A percentile compares a stretch with the other conserved stretches of the same genome.
Evolutionary conservation across 805 yeast species (phyloP).

Genomic region (Maudiozyma barnettii): DNA sequence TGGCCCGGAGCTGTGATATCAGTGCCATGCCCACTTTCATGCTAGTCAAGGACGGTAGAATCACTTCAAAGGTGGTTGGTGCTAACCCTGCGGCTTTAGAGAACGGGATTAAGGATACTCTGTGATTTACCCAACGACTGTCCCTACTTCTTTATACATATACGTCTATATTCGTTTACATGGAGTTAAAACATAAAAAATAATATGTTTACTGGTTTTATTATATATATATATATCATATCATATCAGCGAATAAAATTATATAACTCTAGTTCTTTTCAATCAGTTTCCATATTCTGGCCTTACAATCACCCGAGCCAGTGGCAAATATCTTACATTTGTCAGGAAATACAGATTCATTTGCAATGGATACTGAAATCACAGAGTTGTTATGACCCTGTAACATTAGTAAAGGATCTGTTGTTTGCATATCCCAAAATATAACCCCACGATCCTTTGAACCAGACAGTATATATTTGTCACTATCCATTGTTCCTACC

Average conservation of each 20-base stretch:
- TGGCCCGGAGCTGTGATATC: constrained; percentile 52
- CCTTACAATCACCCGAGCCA: constrained; percentile 95
- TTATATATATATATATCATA: too few relatives aligned
- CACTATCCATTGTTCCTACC: constrained; percentile 90
- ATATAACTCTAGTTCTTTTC: constrained; percentile 3
- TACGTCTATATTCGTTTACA: not conserved
- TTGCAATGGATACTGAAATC: constrained; percentile 85
- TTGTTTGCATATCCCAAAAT: constrained; percentile 89
- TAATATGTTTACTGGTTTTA: too few relatives aligned
- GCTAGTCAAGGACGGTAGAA: constrained; percentile 50
- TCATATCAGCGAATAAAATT: too few relatives aligned
- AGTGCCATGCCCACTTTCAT: constrained; percentile 73
- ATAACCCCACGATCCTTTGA: constrained; percentile 95
- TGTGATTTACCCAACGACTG: not conserved
- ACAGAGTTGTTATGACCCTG: constrained; percentile 97
- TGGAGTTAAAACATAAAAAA: too few relatives aligned
- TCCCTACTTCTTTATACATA: not conserved
- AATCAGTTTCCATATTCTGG: constrained; percentile 89
- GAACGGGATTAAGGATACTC: constrained; percentile 6
- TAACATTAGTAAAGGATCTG: constrained; percentile 87
- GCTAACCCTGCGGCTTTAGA: constrained; percentile 37
- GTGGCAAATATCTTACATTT: constrained; percentile 82
- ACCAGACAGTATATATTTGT: constrained; percentile 84
- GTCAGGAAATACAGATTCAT: constrained; percentile 52
- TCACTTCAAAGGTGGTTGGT: constrained; percentile 52